Evolutionary conservation across 768 basidiomycete species (phyloP).

Genomic region (Galerina sulciceps): DNA sequence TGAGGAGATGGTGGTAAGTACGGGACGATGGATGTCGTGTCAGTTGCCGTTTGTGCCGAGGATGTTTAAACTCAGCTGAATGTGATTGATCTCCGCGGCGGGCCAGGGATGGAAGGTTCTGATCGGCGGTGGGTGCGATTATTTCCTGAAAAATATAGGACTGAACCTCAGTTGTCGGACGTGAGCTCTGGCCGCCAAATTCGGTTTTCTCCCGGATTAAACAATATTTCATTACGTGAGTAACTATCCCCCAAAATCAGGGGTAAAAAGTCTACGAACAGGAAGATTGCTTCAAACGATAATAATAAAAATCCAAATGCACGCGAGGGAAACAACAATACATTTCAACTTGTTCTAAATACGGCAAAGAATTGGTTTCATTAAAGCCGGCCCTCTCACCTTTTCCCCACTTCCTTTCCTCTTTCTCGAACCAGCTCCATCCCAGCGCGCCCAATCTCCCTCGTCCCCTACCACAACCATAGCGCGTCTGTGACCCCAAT

Average conservation of each 20-base stretch:
- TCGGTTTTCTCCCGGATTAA: slow-evolving; percentile 39
- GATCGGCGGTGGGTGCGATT: slow-evolving; percentile 35
- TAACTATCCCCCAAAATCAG: slow-evolving; percentile 52
- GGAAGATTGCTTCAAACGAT: slow-evolving; percentile 47
- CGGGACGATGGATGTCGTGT: slow-evolving; percentile 24
- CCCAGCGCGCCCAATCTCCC: slow-evolving; percentile 32
- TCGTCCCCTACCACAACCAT: slow-evolving; percentile 26
- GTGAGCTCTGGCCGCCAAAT: slow-evolving; percentile 35
- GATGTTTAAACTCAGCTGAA: slow-evolving; percentile 20
- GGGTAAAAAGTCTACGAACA: slow-evolving; percentile 55
- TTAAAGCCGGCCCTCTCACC: slow-evolving; percentile 71
- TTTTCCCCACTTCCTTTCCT: slow-evolving; percentile 65
- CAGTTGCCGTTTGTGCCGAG: slow-evolving; percentile 25
- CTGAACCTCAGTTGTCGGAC: slow-evolving; percentile 23
- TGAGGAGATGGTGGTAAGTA: slow-evolving; percentile 11
- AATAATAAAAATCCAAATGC: slow-evolving; percentile 39
- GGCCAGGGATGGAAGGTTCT: slow-evolving; percentile 24
- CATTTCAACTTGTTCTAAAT: slow-evolving; percentile 66
- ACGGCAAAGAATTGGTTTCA: slow-evolving; percentile 70
- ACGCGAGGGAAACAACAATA: slow-evolving; percentile 59
- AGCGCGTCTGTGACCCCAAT: slow-evolving; percentile 43
- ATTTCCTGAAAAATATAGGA: slow-evolving; percentile 29
- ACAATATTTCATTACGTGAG: slow-evolving; percentile 60
- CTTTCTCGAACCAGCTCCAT: slow-evolving; percentile 44
- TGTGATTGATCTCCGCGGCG: slow-evolving; percentile 24